Conservation (phyloP, 805 yeast genomes). For the Teunomyces kruisii region DNA sequence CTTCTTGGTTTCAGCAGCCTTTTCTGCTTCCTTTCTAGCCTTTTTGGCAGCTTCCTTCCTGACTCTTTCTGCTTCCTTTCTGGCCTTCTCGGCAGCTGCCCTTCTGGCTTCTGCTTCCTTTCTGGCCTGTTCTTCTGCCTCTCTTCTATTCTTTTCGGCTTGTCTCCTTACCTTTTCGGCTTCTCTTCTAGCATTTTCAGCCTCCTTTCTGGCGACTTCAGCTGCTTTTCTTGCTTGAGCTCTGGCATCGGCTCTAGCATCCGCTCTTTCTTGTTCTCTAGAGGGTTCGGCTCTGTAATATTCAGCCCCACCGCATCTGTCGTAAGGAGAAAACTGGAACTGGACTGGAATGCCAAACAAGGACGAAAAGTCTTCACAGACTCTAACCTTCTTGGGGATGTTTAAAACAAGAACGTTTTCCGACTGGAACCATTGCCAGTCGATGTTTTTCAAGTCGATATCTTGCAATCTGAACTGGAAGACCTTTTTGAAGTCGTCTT, state of each 20-base stretch:
- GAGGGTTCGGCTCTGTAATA: not conserved
- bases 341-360: constrained; percentile 6
- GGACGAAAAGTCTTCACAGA: constrained; percentile 12
- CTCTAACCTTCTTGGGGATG: constrained; percentile 30
- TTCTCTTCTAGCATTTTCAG: constrained; percentile 9
- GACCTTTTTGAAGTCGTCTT: constrained; percentile 31
- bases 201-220: constrained; percentile 8
- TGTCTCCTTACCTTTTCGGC: constrained; percentile 9
- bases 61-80: constrained; percentile 5
- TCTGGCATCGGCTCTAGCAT: constrained; percentile 4
- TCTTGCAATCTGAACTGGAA: constrained; percentile 31
- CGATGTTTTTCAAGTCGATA: constrained; percentile 30
- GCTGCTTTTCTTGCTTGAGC: constrained; percentile 1
- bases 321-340: not conserved
- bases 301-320: not conserved
- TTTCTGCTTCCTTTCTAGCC: constrained; percentile 8
- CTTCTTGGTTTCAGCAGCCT: constrained; percentile 8
- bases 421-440: constrained; percentile 31
- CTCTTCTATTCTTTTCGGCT: constrained; percentile 3
- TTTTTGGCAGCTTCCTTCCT: constrained; percentile 6
- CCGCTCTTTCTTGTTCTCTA: constrained; percentile 4
- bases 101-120: constrained; percentile 8
- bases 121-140: constrained; percentile 7
- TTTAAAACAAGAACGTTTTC: constrained; percentile 35
- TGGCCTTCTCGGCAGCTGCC: constrained; percentile 6